Conservation (phyloP, 805 yeast genomes). For the Suhomyces xylopsoci region DNA sequence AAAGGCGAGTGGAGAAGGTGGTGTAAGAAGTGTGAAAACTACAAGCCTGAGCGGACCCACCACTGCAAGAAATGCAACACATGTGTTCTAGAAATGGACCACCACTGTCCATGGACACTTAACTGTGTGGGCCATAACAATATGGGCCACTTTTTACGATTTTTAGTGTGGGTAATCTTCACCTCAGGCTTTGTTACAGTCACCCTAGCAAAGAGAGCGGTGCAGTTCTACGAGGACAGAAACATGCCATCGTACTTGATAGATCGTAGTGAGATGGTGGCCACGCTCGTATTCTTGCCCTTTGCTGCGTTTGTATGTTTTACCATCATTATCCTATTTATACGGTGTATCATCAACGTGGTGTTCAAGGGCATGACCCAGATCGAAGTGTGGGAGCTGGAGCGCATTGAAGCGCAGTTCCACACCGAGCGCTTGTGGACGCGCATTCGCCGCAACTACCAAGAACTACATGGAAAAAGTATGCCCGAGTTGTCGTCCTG, state of each 20-base stretch:
- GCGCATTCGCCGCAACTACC: slow-evolving; percentile 45
- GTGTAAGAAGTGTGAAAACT: slow-evolving; percentile 68
- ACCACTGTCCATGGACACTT: slow-evolving; percentile 89
- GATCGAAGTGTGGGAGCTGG: slow-evolving; percentile 90
- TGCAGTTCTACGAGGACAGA: slow-evolving; percentile 45
- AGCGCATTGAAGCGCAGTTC: slow-evolving; percentile 68
- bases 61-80: slow-evolving; percentile 76
- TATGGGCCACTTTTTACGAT: slow-evolving; percentile 76
- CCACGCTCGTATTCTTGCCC: slow-evolving; percentile 54
- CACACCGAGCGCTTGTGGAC: slow-evolving; percentile 53
- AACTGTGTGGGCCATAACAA: slow-evolving; percentile 84
- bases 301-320: slow-evolving; percentile 57
- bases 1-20: slow-evolving; percentile 58
- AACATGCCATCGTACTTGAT: slow-evolving; percentile 56
- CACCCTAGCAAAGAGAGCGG: slow-evolving; percentile 40
- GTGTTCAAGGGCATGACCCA: slow-evolving; percentile 72
- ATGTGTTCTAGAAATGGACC: slow-evolving; percentile 90
- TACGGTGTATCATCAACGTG: slow-evolving; percentile 59
- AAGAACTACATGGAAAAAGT: slow-evolving; percentile 33
- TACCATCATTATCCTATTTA: slow-evolving; percentile 55
- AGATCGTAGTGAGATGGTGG: slow-evolving; percentile 48
- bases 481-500: slow-evolving; percentile 49
- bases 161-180: slow-evolving; percentile 61
- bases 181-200: slow-evolving; percentile 47
- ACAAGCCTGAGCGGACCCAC: slow-evolving; percentile 81